A percentile compares a stretch with the other conserved stretches of the same genome.
Evolutionary conservation across 352 stramenopile species (phyloP).

Genomic region (Phytophthora crassamura): DNA sequence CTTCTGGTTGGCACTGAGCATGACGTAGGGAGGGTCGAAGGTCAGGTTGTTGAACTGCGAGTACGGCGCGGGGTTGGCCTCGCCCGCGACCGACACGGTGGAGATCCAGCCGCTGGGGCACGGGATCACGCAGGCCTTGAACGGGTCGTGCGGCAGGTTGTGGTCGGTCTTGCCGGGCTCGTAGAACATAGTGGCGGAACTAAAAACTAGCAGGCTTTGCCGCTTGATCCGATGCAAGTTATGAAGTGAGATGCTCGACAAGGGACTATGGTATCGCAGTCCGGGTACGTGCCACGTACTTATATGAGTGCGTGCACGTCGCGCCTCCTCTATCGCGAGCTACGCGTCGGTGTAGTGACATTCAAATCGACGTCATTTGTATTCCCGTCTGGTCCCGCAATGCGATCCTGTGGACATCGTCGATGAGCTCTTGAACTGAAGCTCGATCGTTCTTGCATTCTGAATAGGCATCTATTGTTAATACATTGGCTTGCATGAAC

Average conservation of each 20-base stretch:
- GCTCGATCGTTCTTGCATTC: no score
- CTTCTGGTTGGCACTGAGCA: conserved; percentile 47
- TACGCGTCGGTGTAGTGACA: conserved; percentile 37
- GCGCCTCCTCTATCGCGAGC: conserved; percentile 26
- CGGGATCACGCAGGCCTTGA: conserved; percentile 38
- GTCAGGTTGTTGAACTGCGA: conserved; percentile 46
- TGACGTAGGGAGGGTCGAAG: conserved; percentile 41
- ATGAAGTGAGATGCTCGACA: conserved; percentile 14
- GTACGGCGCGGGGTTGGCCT: conserved; percentile 36
- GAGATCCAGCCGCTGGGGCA: conserved; percentile 43
- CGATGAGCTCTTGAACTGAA: no score
- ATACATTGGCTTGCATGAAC: no score
- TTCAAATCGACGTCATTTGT: conserved; percentile 34
- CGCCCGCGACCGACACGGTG: conserved; percentile 29
- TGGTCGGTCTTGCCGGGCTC: conserved; percentile 41
- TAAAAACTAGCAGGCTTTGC: background rate
- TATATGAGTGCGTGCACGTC: conserved; percentile 36
- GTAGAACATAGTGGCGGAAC: conserved; percentile 28
- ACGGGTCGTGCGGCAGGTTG: conserved; percentile 41
- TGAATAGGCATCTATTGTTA: no score
- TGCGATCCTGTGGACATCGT: no score
- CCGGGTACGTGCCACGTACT: conserved; percentile 1
- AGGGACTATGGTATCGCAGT: conserved; percentile 12
- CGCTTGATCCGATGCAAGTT: conserved; percentile 16
- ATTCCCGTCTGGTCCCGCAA: conserved; percentile 25